Base-by-base conservation (phyloP, 768 basidiomycete genomes). In the Tylopilus plumbeoviolaceoides region DNA sequence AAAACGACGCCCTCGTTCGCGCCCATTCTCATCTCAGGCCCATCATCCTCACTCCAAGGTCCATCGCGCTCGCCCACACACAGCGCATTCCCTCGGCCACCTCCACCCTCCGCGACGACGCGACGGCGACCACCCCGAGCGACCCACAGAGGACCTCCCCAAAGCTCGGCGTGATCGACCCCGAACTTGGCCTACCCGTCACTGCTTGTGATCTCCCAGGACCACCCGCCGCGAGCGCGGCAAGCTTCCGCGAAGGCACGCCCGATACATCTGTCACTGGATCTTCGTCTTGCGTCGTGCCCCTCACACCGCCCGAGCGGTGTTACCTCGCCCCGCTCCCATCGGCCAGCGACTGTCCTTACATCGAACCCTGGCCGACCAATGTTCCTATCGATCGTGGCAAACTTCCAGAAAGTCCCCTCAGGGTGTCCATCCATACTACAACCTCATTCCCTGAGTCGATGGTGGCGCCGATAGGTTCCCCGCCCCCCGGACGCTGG, bases 301-400 rank as follows among this genome's bases (percentile, higher is more conserved):
- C 62, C 11, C 64, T 66, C 36, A 64, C 64, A 9, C 64, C 64
- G 0, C 64, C 64, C 1, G 62, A 63, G 43, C 57, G 48, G 35
- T 67, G 58, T 11, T 60, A 60, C 52, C 55, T 65, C 43, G 54
- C 52, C 0, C 59, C 59, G 10, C 21, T 59, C 1, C 47, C 60
- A 5, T 51, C 64, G 17, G 15, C 8, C 11, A 45, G 56, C 43
- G 65, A 67, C 35, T 64, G 51, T 38, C 62, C 60, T 5, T 66
- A 66, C 27, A 4, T 49, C 20, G 58, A 66, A 44, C 44, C 62
- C 9, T 65, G 64, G 65, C 65, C 57, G 11, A 40, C 44, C 31
- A 39, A 20, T 5, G 39, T 12, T 23, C 5, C 44, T 9, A 14
- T 53, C 35, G 60, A 63, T n/a, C 47, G 36, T 3, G 18, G 30